Evolutionary conservation across 2,329 filamentous ascomycete species (phyloP).

Genomic region (Ilyonectria mors-panacis): DNA sequence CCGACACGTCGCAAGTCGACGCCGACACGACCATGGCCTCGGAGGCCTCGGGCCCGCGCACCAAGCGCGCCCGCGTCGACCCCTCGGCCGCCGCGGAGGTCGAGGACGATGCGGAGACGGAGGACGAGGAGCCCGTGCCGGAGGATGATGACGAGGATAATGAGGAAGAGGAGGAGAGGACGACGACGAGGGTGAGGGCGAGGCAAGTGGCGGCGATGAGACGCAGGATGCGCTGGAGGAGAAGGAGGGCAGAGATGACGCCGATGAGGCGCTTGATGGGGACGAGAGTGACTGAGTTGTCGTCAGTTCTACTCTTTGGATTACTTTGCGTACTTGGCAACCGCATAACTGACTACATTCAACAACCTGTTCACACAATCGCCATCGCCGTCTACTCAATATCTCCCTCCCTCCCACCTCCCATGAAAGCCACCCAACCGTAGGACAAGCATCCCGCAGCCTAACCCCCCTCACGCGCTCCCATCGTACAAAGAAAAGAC

Average conservation of each 20-base stretch:
- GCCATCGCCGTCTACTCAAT: neutral
- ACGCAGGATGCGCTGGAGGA: conserved; percentile 69
- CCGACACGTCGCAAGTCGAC: conserved; percentile 50
- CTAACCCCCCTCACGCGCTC: neutral
- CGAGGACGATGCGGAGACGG: conserved; percentile 54
- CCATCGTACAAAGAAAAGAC: conserved; percentile 1
- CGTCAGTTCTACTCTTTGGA: too few relatives aligned
- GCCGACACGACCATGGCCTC: conserved; percentile 53
- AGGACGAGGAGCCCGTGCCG: conserved; percentile 61
- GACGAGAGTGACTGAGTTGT: conserved; percentile 69
- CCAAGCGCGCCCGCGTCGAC: conserved; percentile 65
- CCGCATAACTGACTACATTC: neutral
- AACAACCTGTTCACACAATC: neutral
- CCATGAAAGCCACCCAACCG: conserved; percentile 7
- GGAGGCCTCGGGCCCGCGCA: conserved; percentile 54
- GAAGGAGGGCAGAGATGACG: conserved; percentile 62
- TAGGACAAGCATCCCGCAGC: conserved; percentile 6
- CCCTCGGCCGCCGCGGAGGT: conserved; percentile 55
- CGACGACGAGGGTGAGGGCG: conserved; percentile 60
- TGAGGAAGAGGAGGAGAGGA: conserved; percentile 63
- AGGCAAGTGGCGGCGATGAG: conserved; percentile 67
- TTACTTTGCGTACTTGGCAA: conserved; percentile 4
- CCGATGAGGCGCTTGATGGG: conserved; percentile 75
- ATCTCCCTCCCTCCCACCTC: neutral
- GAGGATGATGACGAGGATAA: conserved; percentile 65